Evolutionary conservation across 495 filamentous ascomycete genomes (phyloP), one percentile per base, ranked within the genome.

Genomic region (Aspergillus haitiensis): DNA sequence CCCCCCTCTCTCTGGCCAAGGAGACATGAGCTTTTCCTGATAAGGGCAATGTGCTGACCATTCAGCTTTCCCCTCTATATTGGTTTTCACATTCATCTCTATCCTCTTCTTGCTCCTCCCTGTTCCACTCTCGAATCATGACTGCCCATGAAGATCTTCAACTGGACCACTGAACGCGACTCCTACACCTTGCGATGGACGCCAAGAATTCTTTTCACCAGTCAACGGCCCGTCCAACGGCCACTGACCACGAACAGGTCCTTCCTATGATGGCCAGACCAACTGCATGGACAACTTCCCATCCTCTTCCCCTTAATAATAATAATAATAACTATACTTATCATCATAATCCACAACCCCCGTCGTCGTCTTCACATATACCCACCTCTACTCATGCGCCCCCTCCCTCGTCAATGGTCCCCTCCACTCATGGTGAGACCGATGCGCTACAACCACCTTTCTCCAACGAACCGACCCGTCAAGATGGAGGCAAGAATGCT

Each of bases 21-120:
- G 7, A 52, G 56, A 59, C 36, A 63, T 67, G 65, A 63, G 56
- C 63, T 61, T 67, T 69, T 58, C 53, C 63, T 61, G 62, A 67
- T 66, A 61, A 64, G 64, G 66, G 52, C 64, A 69, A 59, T 69
- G 67, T 51, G 64, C 67, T 64, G 67, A 58, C 67, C 66, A 69
- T 60, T 69, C 63, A 69, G 65, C 66, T 44, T 62, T 65, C 54
- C 63, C 50, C 39, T 58, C 51, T 42, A 21, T 37, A 32, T 34
- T 34, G 13, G 13, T 10, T 39, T 27, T 44, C 52, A 50, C 18
- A 33, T 40, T 39, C 57, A 21, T 54, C 39, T 12, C 32, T 34
- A 33, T 56, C 55, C 57, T 51, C 55, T 27, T 44, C 52, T 49
- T 53, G 52, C 34, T 40, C 46, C 56, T 57, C 21, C n/a, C 55